These are phyloP conservation scores for Globisporangium parvum DNA, from an alignment of 352 stramenopile genomes.

Conservation along the genomic window DNA sequence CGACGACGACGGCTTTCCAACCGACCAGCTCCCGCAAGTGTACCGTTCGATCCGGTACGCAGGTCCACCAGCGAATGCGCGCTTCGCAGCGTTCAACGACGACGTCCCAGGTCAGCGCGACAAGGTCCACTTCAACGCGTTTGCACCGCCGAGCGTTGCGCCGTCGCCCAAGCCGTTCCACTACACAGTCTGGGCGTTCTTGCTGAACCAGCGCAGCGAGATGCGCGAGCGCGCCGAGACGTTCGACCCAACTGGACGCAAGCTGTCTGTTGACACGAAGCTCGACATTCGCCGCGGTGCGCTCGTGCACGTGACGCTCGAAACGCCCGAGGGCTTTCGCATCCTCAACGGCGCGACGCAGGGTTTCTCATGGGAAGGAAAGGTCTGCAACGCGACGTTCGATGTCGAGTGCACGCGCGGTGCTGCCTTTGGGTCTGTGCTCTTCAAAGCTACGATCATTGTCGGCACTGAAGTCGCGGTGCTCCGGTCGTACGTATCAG, in stretches of 20 bases:
- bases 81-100: conserved; percentile 28
- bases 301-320: conserved; percentile 68
- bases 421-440: conserved; percentile 43
- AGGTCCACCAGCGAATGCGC: conserved; percentile 17
- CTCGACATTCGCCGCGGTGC: conserved; percentile 64
- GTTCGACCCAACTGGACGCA: conserved; percentile 25
- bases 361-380: conserved; percentile 65
- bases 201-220: conserved; percentile 59
- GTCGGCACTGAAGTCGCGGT: conserved; percentile 65
- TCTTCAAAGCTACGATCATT: conserved; percentile 71
- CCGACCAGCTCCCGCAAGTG: conserved; percentile 64
- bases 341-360: conserved; percentile 59
- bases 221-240: conserved; percentile 52
- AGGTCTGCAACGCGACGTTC: conserved; percentile 52
- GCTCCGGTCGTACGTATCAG: conserved; percentile 63
- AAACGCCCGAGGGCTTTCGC: conserved; percentile 52
- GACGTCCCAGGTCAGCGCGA: conserved; percentile 42
- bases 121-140: conserved; percentile 75
- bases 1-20: conserved; percentile 40
- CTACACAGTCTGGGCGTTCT: conserved; percentile 72
- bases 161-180: conserved; percentile 58
- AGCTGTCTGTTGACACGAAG: conserved; percentile 60
- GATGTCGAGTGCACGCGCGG: conserved; percentile 55
- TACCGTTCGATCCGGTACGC: conserved; percentile 65
- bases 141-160: conserved; percentile 51